These are phyloP conservation scores for Penicillium bovifimosum DNA, from an alignment of 495 filamentous ascomycete genomes.

Conservation along the genomic window DNA sequence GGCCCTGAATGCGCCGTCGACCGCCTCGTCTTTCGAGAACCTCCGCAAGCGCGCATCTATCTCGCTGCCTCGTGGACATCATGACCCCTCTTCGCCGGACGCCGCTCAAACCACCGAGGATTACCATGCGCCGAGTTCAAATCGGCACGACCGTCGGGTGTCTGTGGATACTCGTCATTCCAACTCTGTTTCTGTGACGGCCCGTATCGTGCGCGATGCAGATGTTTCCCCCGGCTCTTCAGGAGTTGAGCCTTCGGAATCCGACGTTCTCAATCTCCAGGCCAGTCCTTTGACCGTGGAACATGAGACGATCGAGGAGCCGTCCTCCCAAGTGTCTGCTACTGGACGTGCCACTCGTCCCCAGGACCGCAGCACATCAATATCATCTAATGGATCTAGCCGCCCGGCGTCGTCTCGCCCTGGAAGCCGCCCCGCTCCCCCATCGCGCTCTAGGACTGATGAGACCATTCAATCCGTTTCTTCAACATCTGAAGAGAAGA, in stretches of 20 bases:
- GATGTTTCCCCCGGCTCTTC: slow-evolving; percentile 22
- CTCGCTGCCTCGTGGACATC: slow-evolving; percentile 23
- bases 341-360: slow-evolving; percentile 13
- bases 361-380: slow-evolving; percentile 33
- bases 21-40: slow-evolving; percentile 38
- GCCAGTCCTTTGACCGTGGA: slow-evolving; percentile 69
- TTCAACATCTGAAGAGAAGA: slow-evolving; percentile 54
- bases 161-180: slow-evolving; percentile 26
- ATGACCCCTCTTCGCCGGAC: slow-evolving; percentile 6
- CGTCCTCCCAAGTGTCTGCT: slow-evolving; percentile 6
- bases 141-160: slow-evolving; percentile 25
- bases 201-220: slow-evolving; percentile 65
- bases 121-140: slow-evolving; percentile 30
- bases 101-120: slow-evolving; percentile 15
- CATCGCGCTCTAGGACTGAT: slow-evolving; percentile 35
- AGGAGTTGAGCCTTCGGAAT: slow-evolving; percentile 40
- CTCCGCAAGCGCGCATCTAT: slow-evolving; percentile 41
- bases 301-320: slow-evolving; percentile 47
- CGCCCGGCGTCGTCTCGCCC: slow-evolving; percentile 27
- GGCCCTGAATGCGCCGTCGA: slow-evolving; percentile 19
- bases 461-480: slow-evolving; percentile 35
- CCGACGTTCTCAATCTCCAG: slow-evolving; percentile 55
- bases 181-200: slow-evolving; percentile 72
- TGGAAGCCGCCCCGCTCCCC: slow-evolving; percentile 34
- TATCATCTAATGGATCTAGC: slow-evolving; percentile 30